Base-by-base conservation (phyloP, 1,284 basidiomycete species). In the Bondarzewia mesenterica region DNA sequence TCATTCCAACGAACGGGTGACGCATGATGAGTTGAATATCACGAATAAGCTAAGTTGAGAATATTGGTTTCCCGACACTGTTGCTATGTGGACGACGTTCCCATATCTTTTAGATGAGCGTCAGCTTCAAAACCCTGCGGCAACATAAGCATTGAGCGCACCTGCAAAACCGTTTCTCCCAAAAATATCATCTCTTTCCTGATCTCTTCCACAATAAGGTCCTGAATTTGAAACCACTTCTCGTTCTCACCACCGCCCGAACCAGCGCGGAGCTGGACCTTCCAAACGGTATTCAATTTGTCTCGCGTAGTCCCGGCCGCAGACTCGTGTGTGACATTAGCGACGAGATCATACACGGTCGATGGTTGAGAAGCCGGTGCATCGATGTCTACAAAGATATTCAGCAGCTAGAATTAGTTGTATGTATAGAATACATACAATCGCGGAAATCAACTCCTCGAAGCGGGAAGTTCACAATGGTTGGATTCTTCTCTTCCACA, bases 401-500 rank as follows among this genome's bases (percentile, higher is more conserved):
- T 44, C 40, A 48, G 47, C 45, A 47, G 55, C 20, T 26, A 25
- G 42, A 23, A 15, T 5, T 26, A 18, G 23, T 10, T 20, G 14
- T 26, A 25, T n/a, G 29, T 32, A 2, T 18, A 10, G 16, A 12
- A 25, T 16, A 72, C 89, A 61, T 63, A 94, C 92, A 97, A 46
- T 92, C 90, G 56, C 71, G 71, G 65, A 98, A 85, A 66, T 98
- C 93, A 18, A 99, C 77, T 1, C 93, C 93, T 50, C 90, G 80
- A 40, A 97, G 75, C 10, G 93, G 93, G 62, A 97, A 99, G 62
- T 96, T 98, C 58, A 99, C 90, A 52, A 99, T 94, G 1, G 96
- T 99, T 2, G 94, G 94, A 62, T 99, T 99, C 66, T 97, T 95
- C 67, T 99, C 95, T 66, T 98, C 95, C 1, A 97, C 92, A 60